Evolutionary conservation across 2,329 filamentous ascomycete species (phyloP), one percentile per base, ranked within the genome.

Genomic region (Aspergillus sp.): DNA sequence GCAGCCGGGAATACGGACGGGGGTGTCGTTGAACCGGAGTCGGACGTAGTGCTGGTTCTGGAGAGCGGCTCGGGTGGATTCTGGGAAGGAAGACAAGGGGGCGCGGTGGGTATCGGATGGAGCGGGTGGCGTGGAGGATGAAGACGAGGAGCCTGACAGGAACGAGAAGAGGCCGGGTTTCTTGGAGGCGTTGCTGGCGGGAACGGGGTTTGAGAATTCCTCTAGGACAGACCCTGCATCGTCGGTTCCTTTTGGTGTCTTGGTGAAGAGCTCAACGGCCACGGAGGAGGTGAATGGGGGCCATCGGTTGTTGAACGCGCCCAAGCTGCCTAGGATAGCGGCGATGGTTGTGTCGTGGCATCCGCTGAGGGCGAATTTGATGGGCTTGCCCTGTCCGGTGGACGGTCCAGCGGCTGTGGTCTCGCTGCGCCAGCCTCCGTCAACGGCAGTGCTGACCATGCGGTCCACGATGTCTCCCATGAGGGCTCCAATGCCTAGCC

Each of bases 291-390:
- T 96, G 60, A 91, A 98, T 0, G 90, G 90, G 1, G 93, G 93
- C 93, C 93, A 98, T 31, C 78, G 79, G 13, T 72, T 71, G 34
- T 87, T 74, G 61, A 88, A 93, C 3, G 86, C 86, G 3, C 91
- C 93, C 6, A 97, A 68, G 52, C 87, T 88, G 11, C 84, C 72
- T 27, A 98, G 71, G 2, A 89, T 73, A 1, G 79, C 87, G 3
- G 88, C 93, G 5, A 98, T 77, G 0, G 93, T 97, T 2, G 93
- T 97, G 61, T 97, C 90, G 66, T 96, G 90, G 59, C 90, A 95
- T 29, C 90, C 90, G 52, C 82, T 87, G 58, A 97, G 72, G 11
- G 82, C 85, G 51, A 97, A 83, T 49, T 84, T 86, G 57, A 93
- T 59, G 38, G 70, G 52, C 43, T 71, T 58, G 52, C 64, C 57